Conservation (phyloP, 2,329 filamentous ascomycete species). For the Hymenotorrendiella dingleyae region DNA sequence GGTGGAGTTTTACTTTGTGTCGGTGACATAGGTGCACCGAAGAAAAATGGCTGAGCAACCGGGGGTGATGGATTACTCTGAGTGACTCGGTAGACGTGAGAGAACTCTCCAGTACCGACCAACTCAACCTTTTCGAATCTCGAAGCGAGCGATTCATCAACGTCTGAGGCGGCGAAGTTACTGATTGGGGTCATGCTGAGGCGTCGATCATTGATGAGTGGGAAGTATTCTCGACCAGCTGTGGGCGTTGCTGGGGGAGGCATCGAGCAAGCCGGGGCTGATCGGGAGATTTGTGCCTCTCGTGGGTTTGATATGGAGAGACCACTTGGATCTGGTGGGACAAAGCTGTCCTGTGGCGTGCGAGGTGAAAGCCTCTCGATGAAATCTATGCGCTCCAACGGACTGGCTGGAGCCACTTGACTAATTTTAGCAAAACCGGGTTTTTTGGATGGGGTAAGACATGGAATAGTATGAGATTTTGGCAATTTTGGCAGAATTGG, state of each 20-base stretch:
- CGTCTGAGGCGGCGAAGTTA: constrained; percentile 61
- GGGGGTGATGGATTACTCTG: constrained; percentile 33
- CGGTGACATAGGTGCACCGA: constrained; percentile 39
- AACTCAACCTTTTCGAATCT: constrained; percentile 77
- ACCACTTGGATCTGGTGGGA: constrained; percentile 73
- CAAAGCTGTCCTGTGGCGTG: constrained; percentile 70
- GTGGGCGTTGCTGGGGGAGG: constrained; percentile 81
- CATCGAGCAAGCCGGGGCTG: constrained; percentile 34
- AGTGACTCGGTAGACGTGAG: constrained; percentile 79
- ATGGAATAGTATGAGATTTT: constrained; percentile 27
- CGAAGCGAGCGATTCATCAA: constrained; percentile 67
- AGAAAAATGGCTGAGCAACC: constrained; percentile 35
- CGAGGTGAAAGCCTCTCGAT: constrained; percentile 53
- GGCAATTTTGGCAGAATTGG: constrained; percentile 23
- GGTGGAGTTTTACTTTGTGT: constrained; percentile 45
- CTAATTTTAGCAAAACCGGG: constrained; percentile 47
- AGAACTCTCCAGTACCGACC: constrained; percentile 87
- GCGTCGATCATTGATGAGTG: constrained; percentile 50
- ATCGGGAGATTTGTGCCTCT: constrained; percentile 23
- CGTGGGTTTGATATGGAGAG: constrained; percentile 70
- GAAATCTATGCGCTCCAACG: constrained; percentile 50
- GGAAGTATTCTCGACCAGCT: constrained; percentile 46
- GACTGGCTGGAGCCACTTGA: constrained; percentile 51
- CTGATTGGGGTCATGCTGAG: constrained; percentile 65
- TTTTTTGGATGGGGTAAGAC: constrained; percentile 32